phyloP scores from a whole-genome alignment of 129 eudicot genomes.

The Saussurea involucrata region DNA sequence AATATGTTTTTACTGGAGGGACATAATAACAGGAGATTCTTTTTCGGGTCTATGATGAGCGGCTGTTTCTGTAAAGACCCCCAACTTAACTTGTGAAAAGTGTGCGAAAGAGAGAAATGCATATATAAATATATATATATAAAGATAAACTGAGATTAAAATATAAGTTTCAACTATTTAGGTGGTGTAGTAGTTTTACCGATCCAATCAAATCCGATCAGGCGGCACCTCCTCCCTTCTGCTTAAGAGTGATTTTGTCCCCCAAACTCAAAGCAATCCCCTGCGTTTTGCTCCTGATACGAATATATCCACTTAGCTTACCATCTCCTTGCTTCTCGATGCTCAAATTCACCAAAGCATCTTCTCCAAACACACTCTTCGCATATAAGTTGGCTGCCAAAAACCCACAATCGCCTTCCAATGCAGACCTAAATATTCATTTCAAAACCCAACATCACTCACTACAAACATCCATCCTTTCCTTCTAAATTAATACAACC shows the following conservation, averaged over 20 bases:
- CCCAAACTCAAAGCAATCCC: conserved; percentile 97
- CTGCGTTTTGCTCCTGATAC: conserved; percentile 97
- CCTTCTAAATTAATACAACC: neutral
- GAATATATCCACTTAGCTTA: conserved; percentile 87
- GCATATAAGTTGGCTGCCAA: conserved; percentile 95
- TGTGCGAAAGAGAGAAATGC: neutral
- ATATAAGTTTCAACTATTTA: neutral
- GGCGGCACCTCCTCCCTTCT: conserved; percentile 67
- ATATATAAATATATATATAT: too few species aligned
- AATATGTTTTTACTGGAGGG: neutral
- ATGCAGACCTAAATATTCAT: conserved; percentile 62
- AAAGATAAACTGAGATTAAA: neutral
- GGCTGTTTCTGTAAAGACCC: neutral
- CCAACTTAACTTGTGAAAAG: neutral
- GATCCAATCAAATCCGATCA: conserved; percentile 20
- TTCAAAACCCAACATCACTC: neutral
- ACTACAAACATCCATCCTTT: neutral
- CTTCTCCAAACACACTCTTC: conserved; percentile 97
- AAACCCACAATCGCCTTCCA: conserved; percentile 95
- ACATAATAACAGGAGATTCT: neutral
- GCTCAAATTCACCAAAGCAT: conserved; percentile 93
- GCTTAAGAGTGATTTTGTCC: conserved; percentile 96
- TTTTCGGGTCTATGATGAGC: neutral
- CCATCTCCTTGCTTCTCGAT: conserved; percentile 85
- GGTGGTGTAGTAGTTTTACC: neutral